These are phyloP conservation scores for Cercospora zeina DNA, from an alignment of 2,329 filamentous ascomycete species.

Conservation along the genomic window DNA sequence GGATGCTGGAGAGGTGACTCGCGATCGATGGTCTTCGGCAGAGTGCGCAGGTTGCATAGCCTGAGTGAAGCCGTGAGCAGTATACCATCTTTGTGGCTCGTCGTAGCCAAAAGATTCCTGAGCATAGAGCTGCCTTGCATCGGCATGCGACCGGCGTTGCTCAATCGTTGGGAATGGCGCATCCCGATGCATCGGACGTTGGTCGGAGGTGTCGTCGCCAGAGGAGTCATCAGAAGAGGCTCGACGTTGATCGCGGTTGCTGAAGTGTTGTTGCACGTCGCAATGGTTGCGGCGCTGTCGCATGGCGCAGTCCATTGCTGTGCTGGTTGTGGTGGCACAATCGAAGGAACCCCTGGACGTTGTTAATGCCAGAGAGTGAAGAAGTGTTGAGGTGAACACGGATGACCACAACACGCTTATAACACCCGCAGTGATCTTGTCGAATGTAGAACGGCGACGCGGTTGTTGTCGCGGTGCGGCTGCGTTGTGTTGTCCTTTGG, in stretches of 20 bases:
- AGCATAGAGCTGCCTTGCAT: neutral
- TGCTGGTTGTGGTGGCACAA: too few relatives aligned
- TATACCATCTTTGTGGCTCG: neutral
- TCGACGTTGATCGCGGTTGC: neutral
- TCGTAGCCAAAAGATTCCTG: neutral
- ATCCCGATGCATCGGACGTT: neutral
- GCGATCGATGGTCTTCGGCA: neutral
- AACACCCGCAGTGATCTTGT: accelerated
- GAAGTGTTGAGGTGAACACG: neutral
- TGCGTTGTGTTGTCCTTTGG: neutral
- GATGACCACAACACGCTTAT: neutral
- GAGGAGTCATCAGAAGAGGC: neutral
- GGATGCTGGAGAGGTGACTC: conserved; percentile 16
- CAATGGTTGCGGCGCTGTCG: too few relatives aligned
- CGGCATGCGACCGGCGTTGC: neutral
- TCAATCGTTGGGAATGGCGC: neutral
- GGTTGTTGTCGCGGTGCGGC: neutral
- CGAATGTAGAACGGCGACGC: neutral
- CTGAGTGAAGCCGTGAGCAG: neutral
- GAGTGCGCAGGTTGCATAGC: neutral
- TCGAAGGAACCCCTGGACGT: too few relatives aligned
- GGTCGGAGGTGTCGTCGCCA: neutral
- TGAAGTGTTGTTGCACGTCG: too few relatives aligned
- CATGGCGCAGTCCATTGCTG: too few relatives aligned
- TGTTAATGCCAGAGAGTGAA: too few relatives aligned